Conservation (phyloP, 2,329 filamentous ascomycete species). For the Annulohypoxylon truncatum region DNA sequence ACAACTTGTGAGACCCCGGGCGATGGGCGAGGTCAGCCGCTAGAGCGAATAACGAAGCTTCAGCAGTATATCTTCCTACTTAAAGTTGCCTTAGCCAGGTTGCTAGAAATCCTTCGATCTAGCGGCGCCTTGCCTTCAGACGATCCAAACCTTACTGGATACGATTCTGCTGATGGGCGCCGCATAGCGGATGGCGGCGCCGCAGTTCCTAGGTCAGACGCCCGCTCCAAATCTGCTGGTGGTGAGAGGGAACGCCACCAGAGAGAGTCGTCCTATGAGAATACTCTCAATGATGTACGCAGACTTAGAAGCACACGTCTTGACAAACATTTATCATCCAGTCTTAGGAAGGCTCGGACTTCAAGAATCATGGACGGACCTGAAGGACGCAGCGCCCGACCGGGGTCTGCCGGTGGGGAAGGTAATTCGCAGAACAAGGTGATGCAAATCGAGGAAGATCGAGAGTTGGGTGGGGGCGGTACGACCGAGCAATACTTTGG, state of each 20-base stretch:
- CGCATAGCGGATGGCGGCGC: constrained; percentile 62
- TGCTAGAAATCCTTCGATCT: constrained; percentile 86
- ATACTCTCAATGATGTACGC: constrained; percentile 94
- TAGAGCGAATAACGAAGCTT: constrained; percentile 83
- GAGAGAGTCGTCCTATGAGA: constrained; percentile 86
- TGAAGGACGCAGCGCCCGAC: constrained; percentile 73
- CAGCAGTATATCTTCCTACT: constrained; percentile 96
- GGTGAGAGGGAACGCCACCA: constrained; percentile 71
- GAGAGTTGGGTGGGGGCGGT: constrained; percentile 74
- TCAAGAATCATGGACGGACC: constrained; percentile 94
- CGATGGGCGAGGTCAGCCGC: constrained; percentile 63
- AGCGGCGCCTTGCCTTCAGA: constrained; percentile 85
- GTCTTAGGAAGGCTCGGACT: constrained; percentile 87
- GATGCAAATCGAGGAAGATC: constrained; percentile 85
- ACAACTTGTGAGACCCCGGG: constrained; percentile 70
- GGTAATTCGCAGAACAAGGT: constrained; percentile 63
- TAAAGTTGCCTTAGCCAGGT: constrained; percentile 87
- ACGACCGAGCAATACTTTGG: constrained; percentile 87
- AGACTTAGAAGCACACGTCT: constrained; percentile 91
- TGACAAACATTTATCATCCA: constrained; percentile 93
- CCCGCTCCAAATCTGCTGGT: constrained; percentile 79
- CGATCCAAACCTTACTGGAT: constrained; percentile 74
- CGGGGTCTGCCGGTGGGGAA: constrained; percentile 75
- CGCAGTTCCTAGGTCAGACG: constrained; percentile 70
- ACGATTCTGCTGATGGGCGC: constrained; percentile 74